Evolutionary conservation across 768 basidiomycete species (phyloP).

Genomic region (Strobilomyces confusus): DNA sequence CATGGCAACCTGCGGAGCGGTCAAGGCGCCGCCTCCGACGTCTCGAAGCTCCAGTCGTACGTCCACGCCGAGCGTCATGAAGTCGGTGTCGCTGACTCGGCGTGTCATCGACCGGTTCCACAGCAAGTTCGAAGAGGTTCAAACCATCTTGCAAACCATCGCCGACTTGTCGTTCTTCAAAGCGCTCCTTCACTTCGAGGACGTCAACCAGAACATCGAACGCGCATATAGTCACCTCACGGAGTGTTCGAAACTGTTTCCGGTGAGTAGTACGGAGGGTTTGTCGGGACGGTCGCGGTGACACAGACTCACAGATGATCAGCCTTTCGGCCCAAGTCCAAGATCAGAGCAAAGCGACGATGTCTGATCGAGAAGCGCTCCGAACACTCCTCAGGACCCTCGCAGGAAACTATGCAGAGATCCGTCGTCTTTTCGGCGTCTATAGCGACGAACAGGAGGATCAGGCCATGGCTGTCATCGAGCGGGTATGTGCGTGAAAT

Average conservation of each 20-base stretch:
- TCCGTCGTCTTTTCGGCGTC: background rate
- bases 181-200: conserved; percentile 1
- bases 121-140: conserved; percentile 4
- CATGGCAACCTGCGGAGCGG: background rate
- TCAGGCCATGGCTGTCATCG: conserved; percentile 2
- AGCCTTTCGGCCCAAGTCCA: background rate
- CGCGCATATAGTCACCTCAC: background rate
- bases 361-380: background rate
- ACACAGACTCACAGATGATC: background rate
- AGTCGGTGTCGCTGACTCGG: background rate
- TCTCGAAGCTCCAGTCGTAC: background rate
- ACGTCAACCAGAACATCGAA: background rate
- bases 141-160: background rate
- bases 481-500: background rate
- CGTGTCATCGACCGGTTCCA: background rate
- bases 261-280: background rate
- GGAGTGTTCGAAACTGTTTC: conserved; percentile 1
- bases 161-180: conserved; percentile 5
- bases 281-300: background rate
- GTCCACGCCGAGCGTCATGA: background rate
- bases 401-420: conserved; percentile 1
- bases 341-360: background rate
- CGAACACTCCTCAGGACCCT: background rate
- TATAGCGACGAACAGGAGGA: background rate
- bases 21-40: background rate